Conservation (phyloP, 75 land plant species). For the Cunninghamia lanceolata region DNA sequence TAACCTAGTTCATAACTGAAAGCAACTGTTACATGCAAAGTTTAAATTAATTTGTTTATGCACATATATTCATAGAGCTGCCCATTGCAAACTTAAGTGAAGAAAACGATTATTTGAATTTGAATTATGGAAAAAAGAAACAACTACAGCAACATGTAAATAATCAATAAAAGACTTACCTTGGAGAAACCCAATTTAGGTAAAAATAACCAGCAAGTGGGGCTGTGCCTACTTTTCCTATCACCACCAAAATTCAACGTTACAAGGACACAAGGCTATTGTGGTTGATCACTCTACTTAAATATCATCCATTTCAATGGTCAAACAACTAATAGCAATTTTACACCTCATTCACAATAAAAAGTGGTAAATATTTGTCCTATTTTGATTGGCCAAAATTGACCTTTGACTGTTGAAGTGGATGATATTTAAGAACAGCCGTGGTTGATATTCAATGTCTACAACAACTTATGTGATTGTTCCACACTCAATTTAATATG, state of each 20-base stretch:
- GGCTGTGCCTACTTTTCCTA: not conserved
- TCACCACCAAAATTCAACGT: too few species aligned
- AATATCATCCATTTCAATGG: too few species aligned
- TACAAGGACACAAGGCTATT: too few species aligned
- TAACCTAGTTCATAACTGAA: not conserved
- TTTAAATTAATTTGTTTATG: not conserved
- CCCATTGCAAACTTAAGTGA: not conserved
- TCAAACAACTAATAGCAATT: too few species aligned
- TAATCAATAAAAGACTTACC: not conserved
- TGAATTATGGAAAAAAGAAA: not conserved
- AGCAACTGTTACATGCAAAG: not conserved
- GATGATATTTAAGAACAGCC: too few species aligned
- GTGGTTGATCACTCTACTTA: too few species aligned
- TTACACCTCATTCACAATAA: too few species aligned
- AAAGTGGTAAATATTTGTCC: too few species aligned
- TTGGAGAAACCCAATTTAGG: not conserved
- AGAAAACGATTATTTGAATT: not conserved
- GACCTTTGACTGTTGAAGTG: too few species aligned
- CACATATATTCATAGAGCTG: not conserved
- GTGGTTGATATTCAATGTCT: not conserved
- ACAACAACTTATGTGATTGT: not conserved
- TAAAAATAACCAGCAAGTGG: not conserved
- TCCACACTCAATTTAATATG: not conserved
- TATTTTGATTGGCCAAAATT: too few species aligned
- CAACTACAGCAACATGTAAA: not conserved